Conservation (phyloP, 768 basidiomycete species). For the Amylocystis lapponica region DNA sequence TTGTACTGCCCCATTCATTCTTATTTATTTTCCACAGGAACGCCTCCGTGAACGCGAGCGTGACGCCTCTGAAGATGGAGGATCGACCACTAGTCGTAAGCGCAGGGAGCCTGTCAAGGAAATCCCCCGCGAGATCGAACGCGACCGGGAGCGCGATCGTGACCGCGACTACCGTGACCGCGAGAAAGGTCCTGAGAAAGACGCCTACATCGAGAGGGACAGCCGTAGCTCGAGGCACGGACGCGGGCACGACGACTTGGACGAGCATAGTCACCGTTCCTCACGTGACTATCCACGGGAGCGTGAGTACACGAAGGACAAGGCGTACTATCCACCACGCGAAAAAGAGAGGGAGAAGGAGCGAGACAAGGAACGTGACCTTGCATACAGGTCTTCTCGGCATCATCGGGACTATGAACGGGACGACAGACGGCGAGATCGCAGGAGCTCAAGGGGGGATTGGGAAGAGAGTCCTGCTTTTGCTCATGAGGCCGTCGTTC, state of each 20-base stretch:
- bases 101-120: slow-evolving; percentile 62
- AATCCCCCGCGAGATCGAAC: slow-evolving; percentile 32
- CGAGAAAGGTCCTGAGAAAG: slow-evolving; percentile 21
- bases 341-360: slow-evolving; percentile 28
- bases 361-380: slow-evolving; percentile 31
- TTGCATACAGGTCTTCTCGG: slow-evolving; percentile 37
- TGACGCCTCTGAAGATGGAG: slow-evolving; percentile 74
- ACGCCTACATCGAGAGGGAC: slow-evolving; percentile 29
- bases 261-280: slow-evolving; percentile 31
- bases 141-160: slow-evolving; percentile 26
- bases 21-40: slow-evolving; percentile 43
- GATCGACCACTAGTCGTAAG: slow-evolving; percentile 70
- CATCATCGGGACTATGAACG: slow-evolving; percentile 53
- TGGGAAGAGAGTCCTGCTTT: slow-evolving; percentile 43
- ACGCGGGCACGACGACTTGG: slow-evolving; percentile 45
- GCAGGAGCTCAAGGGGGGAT: slow-evolving; percentile 34
- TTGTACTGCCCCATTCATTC: slow-evolving; percentile 3
- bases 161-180: slow-evolving; percentile 22
- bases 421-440: slow-evolving; percentile 43
- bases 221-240: slow-evolving; percentile 40
- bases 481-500: slow-evolving; percentile 32
- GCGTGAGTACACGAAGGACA: slow-evolving; percentile 33
- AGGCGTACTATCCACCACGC: slow-evolving; percentile 28
- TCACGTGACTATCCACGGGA: slow-evolving; percentile 30
- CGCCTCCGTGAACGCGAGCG: slow-evolving; percentile 53